Evolutionary conservation across 106 monocot species (phyloP), one percentile per base, ranked within the genome.

Genomic region (Xerophyta viscosa): DNA sequence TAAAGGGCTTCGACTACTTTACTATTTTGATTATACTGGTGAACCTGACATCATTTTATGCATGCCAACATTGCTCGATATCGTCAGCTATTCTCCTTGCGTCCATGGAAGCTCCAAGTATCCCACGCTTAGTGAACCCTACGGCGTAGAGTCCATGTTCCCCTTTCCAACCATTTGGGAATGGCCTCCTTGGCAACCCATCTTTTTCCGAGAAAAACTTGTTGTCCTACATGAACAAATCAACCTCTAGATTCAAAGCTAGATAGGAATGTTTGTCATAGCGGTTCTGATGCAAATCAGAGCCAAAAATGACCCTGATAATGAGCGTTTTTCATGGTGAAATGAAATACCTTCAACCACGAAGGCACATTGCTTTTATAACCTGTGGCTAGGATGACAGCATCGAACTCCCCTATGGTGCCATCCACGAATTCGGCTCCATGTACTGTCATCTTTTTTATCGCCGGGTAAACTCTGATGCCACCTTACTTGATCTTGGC

Each of bases 121-220:
- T 63, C 6, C 90, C 90, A 0, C 72, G 62, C 53, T 78, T 84
- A 10, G 84, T 77, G 66, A 91, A 85, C 5, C 90, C 84, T 2
- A 78, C 84, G 3, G 84, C 77, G 41, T 91, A 91, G 1, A 85
- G 71, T 4, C 84, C 90, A 6, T 49, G 39, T 41, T 72, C 54
- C 9, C 91, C 91, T 62, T 82, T 91, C 91, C 91, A 91, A 15
- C 81, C 91, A 36, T 81, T 71, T 1, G 88, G 88, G 29, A 88
- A 88, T 25, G 81, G 68, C 62, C 26, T 71, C 54, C 60, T 75
- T 27, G 91, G 86, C 11, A 71, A 41, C 2, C 86, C 86, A 56
- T 86, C 75, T 36, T 69, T 70, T 63, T 81, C 72, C 2, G 91
- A 91, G 72, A 91, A 91, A 11, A 91, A 77, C 56, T 82, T 75